Conservation (phyloP, 2,329 filamentous ascomycete species). For the Ciborinia camelliae region DNA sequence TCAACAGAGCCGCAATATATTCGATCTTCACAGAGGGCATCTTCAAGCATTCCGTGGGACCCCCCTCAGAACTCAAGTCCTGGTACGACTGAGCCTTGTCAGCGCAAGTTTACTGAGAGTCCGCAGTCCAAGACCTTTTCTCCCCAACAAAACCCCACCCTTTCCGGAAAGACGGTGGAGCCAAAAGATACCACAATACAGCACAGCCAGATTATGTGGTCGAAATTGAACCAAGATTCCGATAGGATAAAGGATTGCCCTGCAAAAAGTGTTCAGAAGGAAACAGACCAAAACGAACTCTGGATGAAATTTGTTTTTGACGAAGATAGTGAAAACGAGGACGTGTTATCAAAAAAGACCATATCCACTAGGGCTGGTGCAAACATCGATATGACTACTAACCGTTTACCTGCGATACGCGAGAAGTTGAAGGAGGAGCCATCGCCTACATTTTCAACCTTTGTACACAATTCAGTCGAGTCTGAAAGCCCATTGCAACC, state of each 20-base stretch:
- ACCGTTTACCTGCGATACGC: neutral
- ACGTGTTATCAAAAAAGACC: neutral
- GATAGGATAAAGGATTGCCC: neutral
- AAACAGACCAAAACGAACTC: conserved; percentile 5
- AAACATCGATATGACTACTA: neutral
- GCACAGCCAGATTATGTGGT: neutral
- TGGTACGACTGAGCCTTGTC: neutral
- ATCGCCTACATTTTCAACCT: conserved; percentile 1
- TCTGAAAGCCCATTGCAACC: neutral
- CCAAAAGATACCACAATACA: neutral
- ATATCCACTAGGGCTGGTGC: neutral
- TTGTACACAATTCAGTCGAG: conserved; percentile 5
- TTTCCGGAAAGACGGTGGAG: neutral
- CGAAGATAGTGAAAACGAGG: neutral
- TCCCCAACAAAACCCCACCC: too few species aligned
- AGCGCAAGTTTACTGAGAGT: neutral
- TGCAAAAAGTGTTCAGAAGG: neutral
- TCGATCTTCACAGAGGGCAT: neutral
- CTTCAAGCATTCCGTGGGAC: conserved; percentile 14
- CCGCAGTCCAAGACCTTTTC: too few species aligned
- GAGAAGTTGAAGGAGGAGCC: neutral
- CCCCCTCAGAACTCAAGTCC: neutral
- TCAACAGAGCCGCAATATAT: neutral
- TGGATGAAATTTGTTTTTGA: conserved; percentile 21
- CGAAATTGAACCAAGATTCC: neutral